Base-by-base conservation (phyloP, 1,139 yeast genomes). In the Blastobotrys illinoisensis region DNA sequence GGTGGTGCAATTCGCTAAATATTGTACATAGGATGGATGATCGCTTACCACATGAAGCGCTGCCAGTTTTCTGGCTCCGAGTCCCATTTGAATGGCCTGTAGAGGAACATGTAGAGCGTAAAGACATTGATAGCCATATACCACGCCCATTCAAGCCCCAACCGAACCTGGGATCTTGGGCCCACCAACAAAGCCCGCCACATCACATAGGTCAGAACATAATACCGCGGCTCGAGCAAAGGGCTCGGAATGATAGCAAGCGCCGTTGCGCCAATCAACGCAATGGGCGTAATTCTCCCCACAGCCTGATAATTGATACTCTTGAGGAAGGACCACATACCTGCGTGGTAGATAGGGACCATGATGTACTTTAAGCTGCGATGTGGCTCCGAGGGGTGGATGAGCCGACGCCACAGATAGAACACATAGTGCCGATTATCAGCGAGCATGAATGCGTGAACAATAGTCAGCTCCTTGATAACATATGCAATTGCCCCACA, bases 391-490 rank as follows among this genome's bases (percentile, higher is more conserved):
- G 58, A 54, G 32, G 74, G 73, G 50, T 58, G 45, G 45, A 66
- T 61, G 16, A 91, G 64, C 56, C 79, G 79, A 55, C 82, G 80
- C 80, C 87, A 88, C 44, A 93, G 72, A 71, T 93, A 95, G 67
- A 93, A 93, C 0, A 96, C 84, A 67, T 83, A 89, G 68, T 93
- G 99, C 60, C 99, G 81, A 71, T 95, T 95, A 68, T 95, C 99
- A 0, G 99, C 96, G 50, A 91, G 75, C 46, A 93, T 70, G 69
- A 91, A 95, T 9, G 98, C 97, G 67, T 95, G 99, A 3, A 84
- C 84, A 9, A 85, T 75, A 0, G 97, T 87, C 66, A 79, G 85
- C 53, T 76, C 74, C 45, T 81, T 76, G 40, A 89, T 78, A 1
- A 82, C 65, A 24, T 72, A 61, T 58, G 74, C 75, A 32, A 89